A percentile compares a stretch with the other conserved stretches of the same genome.
Evolutionary conservation across 371 early-diverging fungal species (phyloP).

Genomic region (Nematocida sp.): DNA sequence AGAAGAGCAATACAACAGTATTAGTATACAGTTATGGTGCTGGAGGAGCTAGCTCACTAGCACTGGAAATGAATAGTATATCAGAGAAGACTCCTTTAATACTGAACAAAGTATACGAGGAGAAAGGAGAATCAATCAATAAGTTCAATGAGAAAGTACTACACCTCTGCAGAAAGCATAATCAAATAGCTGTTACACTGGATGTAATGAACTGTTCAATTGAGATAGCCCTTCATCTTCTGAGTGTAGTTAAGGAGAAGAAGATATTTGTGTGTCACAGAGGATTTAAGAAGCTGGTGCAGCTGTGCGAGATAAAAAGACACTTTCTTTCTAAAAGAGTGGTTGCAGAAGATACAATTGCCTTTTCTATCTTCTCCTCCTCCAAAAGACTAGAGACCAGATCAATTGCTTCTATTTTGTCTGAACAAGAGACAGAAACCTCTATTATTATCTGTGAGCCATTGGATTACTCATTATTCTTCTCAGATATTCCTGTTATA

Average conservation of each 20-base stretch:
- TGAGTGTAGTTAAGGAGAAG: conserved; percentile 13
- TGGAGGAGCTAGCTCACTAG: conserved; percentile 18
- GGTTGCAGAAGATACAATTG: not conserved
- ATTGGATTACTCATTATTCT: not conserved
- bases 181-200: conserved; percentile 17
- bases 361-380: not conserved
- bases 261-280: conserved; percentile 12
- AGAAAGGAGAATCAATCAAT: not conserved
- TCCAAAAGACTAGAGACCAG: not conserved
- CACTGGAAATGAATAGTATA: not conserved
- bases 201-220: conserved; percentile 25
- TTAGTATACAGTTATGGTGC: conserved; percentile 29
- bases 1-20: not conserved
- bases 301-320: conserved; percentile 28
- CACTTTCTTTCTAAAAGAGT: conserved; percentile 9
- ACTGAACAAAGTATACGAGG: not conserved
- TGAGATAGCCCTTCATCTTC: conserved; percentile 47
- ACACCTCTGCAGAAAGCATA: not conserved
- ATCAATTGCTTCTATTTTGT: not conserved
- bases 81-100: not conserved
- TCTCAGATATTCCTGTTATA: not conserved
- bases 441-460: conserved; percentile 34
- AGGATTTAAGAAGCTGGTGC: conserved; percentile 29
- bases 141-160: not conserved
- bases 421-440: not conserved